A percentile compares a stretch with the other conserved stretches of the same genome.
Conservation (phyloP, 2,329 filamentous ascomycete species). For the Ambrosiella beaveri region DNA sequence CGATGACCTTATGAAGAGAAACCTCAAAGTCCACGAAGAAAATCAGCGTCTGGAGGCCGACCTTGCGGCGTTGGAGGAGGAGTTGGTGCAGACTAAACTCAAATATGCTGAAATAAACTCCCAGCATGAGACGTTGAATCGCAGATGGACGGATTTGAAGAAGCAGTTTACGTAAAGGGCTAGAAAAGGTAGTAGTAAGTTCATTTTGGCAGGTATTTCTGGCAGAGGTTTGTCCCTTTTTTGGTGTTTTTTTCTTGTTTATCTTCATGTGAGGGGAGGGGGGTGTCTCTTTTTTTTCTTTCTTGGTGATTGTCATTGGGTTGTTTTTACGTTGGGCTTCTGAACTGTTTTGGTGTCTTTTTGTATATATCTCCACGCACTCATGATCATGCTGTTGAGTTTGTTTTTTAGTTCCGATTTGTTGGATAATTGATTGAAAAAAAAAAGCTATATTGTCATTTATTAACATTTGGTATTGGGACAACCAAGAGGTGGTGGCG, state of each 20-base stretch:
- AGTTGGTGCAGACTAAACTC: slow-evolving; percentile 88
- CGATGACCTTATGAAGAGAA: slow-evolving; percentile 80
- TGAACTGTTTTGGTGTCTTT: not conserved
- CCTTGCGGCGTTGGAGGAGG: slow-evolving; percentile 78
- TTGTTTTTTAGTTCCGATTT: not conserved
- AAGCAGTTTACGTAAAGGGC: slow-evolving; percentile 31
- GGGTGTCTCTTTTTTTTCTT: not conserved
- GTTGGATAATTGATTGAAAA: not conserved
- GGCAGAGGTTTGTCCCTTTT: not conserved
- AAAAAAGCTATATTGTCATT: not conserved
- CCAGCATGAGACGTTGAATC: slow-evolving; percentile 52
- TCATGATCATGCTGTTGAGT: not conserved
- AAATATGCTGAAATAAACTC: slow-evolving; percentile 72
- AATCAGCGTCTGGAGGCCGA: slow-evolving; percentile 79
- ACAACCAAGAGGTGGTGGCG: no score
- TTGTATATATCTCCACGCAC: not conserved
- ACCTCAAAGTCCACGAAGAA: slow-evolving; percentile 84
- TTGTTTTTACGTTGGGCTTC: slow-evolving; percentile 2
- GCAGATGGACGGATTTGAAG: slow-evolving; percentile 62
- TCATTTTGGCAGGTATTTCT: not conserved
- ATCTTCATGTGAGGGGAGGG: not conserved
- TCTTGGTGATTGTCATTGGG: not conserved
- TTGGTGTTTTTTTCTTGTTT: slow-evolving; percentile 2
- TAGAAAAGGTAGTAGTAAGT: not conserved
- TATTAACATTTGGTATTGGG: not conserved